Conservation (phyloP, 176 grass and related monocot genomes). For the Avena eriantha region DNA sequence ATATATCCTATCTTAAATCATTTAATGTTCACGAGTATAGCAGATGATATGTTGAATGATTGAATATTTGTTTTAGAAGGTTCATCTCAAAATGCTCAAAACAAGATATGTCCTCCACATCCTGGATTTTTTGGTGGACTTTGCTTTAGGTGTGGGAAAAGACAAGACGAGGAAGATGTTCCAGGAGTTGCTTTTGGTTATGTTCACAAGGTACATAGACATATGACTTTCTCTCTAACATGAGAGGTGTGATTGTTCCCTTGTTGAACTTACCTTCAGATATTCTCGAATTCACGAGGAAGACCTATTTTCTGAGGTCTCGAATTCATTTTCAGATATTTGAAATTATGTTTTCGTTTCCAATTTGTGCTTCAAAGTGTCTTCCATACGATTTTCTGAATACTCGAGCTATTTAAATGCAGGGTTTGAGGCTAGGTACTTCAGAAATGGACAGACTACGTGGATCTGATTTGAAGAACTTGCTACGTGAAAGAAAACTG, state of each 20-base stretch:
- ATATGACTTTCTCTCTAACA: not conserved
- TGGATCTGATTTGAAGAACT: slow-evolving; percentile 72
- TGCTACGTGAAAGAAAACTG: slow-evolving; percentile 72
- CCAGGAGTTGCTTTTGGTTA: slow-evolving; percentile 86
- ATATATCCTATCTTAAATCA: not conserved
- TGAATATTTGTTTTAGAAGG: slow-evolving; percentile 41
- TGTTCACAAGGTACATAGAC: slow-evolving; percentile 75
- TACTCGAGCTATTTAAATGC: slow-evolving; percentile 38
- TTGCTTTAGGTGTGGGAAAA: slow-evolving; percentile 66
- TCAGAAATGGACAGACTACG: slow-evolving; percentile 82
- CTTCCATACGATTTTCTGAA: slow-evolving; percentile 2
- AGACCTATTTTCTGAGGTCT: not conserved
- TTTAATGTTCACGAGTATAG: slow-evolving; percentile 8
- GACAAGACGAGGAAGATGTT: slow-evolving; percentile 72
- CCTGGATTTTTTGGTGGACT: slow-evolving; percentile 77
- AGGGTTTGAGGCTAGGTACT: slow-evolving; percentile 78
- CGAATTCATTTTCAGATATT: not conserved
- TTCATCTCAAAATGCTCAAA: slow-evolving; percentile 45
- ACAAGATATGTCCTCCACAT: slow-evolving; percentile 62
- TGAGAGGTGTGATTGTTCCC: not conserved
- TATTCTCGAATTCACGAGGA: too few species aligned
- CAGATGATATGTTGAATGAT: slow-evolving; percentile 19
- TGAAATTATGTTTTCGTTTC: slow-evolving; percentile 21
- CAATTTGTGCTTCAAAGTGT: slow-evolving; percentile 20
- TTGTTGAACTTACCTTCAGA: slow-evolving; percentile 21